These are phyloP conservation scores for Sophora flavescens DNA, from an alignment of 306 rosid genomes.

Conservation along the genomic window DNA sequence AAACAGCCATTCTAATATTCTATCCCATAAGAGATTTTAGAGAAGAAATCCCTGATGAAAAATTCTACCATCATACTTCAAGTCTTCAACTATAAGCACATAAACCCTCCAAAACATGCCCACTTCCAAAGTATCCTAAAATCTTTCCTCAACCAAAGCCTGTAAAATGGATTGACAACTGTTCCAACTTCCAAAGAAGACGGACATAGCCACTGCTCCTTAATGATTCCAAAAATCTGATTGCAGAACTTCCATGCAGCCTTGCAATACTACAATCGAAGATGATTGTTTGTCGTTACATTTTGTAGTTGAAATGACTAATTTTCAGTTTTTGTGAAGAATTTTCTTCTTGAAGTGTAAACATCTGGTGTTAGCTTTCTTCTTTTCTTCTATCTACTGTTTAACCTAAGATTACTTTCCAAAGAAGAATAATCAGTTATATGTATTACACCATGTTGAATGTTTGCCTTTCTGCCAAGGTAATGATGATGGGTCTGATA, in stretches of 20 bases:
- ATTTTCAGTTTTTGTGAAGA: constrained; percentile 9
- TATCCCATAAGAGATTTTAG: neutral
- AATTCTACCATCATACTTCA: neutral
- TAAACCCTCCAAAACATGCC: neutral
- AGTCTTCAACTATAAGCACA: constrained; percentile 9
- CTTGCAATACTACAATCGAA: neutral
- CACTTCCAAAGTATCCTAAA: neutral
- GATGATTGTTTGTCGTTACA: constrained; percentile 8
- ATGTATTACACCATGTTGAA: constrained; percentile 25
- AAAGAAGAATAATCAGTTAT: neutral
- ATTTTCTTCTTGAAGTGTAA: neutral
- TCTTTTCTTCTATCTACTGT: constrained; percentile 4
- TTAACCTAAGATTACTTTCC: constrained; percentile 23
- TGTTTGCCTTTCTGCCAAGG: constrained; percentile 46
- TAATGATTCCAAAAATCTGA: constrained; percentile 5
- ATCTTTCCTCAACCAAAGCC: neutral
- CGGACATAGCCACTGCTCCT: constrained; percentile 17
- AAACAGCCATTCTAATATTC: neutral
- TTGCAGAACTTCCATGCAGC: constrained; percentile 6
- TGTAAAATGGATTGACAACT: neutral
- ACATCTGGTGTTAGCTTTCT: neutral
- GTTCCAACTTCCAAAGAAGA: neutral
- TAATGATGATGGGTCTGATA: constrained; percentile 55
- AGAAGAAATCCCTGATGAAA: constrained; percentile 8
- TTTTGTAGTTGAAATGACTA: constrained; percentile 32